phyloP scores from a whole-genome alignment of 2,329 filamentous ascomycete genomes.

The Talaromyces marneffei region DNA sequence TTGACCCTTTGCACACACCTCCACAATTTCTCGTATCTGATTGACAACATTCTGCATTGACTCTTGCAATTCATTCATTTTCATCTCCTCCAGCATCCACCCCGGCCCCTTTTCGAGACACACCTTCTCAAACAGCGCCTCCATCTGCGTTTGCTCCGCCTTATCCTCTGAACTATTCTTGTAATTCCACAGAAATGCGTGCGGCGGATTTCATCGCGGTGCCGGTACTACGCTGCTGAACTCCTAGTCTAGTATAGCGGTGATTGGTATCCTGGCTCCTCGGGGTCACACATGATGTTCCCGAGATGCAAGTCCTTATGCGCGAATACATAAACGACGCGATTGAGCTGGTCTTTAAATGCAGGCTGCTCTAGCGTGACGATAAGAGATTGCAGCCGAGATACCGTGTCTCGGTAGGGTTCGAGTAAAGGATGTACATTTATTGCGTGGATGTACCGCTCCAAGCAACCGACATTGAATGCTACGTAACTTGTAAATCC shows the following conservation, averaged over 20 bases:
- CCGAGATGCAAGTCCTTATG: slow-evolving; percentile 38
- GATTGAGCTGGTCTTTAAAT: slow-evolving; percentile 18
- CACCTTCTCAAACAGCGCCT: slow-evolving; percentile 23
- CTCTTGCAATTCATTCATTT: slow-evolving; percentile 18
- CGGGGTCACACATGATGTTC: slow-evolving; percentile 32
- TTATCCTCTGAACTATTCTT: background rate
- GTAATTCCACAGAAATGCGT: slow-evolving; percentile 2
- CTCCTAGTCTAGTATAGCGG: slow-evolving; percentile 35
- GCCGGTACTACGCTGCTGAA: slow-evolving; percentile 34
- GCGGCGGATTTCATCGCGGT: slow-evolving; percentile 31
- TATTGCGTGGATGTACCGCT: slow-evolving; percentile 26
- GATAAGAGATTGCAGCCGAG: slow-evolving; percentile 25
- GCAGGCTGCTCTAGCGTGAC: background rate
- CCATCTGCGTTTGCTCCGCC: background rate
- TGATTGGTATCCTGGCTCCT: slow-evolving; percentile 21
- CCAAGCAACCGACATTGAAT: slow-evolving; percentile 21
- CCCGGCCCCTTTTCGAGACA: slow-evolving; percentile 17
- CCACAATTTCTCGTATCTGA: slow-evolving; percentile 26
- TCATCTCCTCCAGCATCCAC: slow-evolving; percentile 13
- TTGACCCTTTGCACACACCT: slow-evolving; percentile 25
- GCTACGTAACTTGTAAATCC: slow-evolving; percentile 23
- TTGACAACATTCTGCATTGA: slow-evolving; percentile 25
- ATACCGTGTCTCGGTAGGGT: slow-evolving; percentile 23
- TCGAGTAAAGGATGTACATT: slow-evolving; percentile 22
- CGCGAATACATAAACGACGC: slow-evolving; percentile 23